phyloP scores from a whole-genome alignment of 495 filamentous ascomycete species.

The Podospora comata region DNA sequence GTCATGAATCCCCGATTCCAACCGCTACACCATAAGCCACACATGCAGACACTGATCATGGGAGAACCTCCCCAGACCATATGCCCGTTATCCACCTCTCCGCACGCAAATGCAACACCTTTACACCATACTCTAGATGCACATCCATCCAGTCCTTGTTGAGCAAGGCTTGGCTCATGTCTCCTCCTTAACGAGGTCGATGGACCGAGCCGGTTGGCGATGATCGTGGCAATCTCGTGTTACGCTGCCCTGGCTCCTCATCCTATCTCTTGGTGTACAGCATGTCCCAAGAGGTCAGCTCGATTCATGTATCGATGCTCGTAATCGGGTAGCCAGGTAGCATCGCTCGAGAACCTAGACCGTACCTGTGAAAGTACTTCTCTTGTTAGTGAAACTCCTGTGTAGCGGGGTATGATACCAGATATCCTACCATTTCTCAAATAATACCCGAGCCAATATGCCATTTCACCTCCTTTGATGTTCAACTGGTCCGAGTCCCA shows the following conservation, averaged over 20 bases:
- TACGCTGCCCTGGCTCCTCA: neutral
- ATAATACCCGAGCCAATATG: neutral
- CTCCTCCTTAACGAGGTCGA: neutral
- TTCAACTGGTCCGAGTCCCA: neutral
- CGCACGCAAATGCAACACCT: neutral
- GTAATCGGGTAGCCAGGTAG: neutral
- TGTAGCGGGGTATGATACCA: neutral
- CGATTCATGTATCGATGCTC: neutral
- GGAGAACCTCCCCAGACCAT: neutral
- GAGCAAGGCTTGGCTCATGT: neutral
- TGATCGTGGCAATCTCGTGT: neutral
- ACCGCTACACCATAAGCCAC: neutral
- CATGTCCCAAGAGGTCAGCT: neutral
- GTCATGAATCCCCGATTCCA: neutral
- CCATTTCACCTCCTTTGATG: neutral
- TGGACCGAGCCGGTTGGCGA: neutral
- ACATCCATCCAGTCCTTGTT: neutral
- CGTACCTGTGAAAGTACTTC: neutral
- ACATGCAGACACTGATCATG: neutral
- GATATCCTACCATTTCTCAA: neutral
- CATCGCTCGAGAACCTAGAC: neutral
- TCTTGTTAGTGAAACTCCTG: neutral
- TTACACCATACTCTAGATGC: neutral
- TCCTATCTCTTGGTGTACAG: neutral
- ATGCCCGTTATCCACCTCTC: neutral